Percentiles rank a stretch among this genome's conserved stretches.
Conservation (phyloP, 306 rosid genomes). For the Pueraria montana region DNA sequence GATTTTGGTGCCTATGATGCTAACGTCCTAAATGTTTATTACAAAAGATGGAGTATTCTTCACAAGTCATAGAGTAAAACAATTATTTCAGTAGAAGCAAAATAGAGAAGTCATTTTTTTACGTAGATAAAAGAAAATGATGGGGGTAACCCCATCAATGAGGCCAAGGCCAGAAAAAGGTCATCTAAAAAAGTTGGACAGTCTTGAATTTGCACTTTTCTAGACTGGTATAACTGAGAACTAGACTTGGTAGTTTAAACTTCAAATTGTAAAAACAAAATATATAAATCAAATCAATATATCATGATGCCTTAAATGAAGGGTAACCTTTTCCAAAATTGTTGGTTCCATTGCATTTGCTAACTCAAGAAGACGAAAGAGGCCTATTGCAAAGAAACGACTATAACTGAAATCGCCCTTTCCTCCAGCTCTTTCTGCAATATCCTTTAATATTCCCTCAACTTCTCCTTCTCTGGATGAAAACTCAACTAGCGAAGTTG, state of each 20-base stretch:
- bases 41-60: constrained; percentile 26
- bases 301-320: constrained; percentile 36
- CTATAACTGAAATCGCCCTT: constrained; percentile 90
- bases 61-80: constrained; percentile 12
- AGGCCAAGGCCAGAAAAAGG: constrained; percentile 27
- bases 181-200: constrained; percentile 17
- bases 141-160: background rate
- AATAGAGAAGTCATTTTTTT: constrained; percentile 37
- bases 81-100: constrained; percentile 27
- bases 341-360: constrained; percentile 94
- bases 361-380: constrained; percentile 95
- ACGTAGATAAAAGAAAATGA: constrained; percentile 18
- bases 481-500: constrained; percentile 82
- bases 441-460: constrained; percentile 82
- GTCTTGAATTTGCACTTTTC: constrained; percentile 30
- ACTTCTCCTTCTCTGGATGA: constrained; percentile 91
- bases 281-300: constrained; percentile 27
- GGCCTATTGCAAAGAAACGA: constrained; percentile 96
- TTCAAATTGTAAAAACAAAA: background rate
- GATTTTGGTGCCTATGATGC: constrained; percentile 26
- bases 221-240: constrained; percentile 1
- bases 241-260: constrained; percentile 1
- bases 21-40: constrained; percentile 6
- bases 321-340: constrained; percentile 80
- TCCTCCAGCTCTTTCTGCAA: constrained; percentile 86